Evolutionary conservation across 2,329 filamentous ascomycete species (phyloP).

Genomic region (Penicillium digitatum): DNA sequence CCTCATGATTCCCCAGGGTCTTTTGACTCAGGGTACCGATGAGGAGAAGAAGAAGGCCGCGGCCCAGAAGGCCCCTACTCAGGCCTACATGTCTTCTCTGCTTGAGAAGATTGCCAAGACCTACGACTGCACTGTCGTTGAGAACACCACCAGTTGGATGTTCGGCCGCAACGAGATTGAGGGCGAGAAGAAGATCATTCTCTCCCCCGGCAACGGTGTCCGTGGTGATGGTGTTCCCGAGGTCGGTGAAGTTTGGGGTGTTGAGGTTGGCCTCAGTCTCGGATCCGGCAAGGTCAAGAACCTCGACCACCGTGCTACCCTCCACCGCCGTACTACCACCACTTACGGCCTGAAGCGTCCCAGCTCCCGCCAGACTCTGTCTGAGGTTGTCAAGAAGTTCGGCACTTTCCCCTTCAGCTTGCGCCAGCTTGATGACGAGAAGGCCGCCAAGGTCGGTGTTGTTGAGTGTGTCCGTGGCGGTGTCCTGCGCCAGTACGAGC

Average conservation of each 20-base stretch:
- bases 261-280: constrained; percentile 89
- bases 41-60: constrained; percentile 94
- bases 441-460: constrained; percentile 89
- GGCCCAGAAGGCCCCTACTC: constrained; percentile 74
- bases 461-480: constrained; percentile 93
- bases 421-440: constrained; percentile 93
- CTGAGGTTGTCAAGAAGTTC: constrained; percentile 95
- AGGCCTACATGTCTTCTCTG: constrained; percentile 79
- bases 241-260: constrained; percentile 92
- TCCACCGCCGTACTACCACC: constrained; percentile 87
- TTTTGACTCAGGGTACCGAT: constrained; percentile 75
- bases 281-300: constrained; percentile 94
- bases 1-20: constrained; percentile 84
- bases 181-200: constrained; percentile 95
- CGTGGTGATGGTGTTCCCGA: constrained; percentile 89
- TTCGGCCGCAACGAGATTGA: constrained; percentile 98
- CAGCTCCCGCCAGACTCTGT: constrained; percentile 85
- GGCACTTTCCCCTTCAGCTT: constrained; percentile 97
- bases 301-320: constrained; percentile 78
- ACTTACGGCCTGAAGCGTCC: constrained; percentile 93
- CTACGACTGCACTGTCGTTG: constrained; percentile 88
- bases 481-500: constrained; percentile 92
- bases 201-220: constrained; percentile 73
- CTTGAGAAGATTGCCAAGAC: constrained; percentile 87
- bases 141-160: constrained; percentile 96